phyloP scores from a whole-genome alignment of 2,329 filamentous ascomycete genomes.

The Leptodontidium sp. region DNA sequence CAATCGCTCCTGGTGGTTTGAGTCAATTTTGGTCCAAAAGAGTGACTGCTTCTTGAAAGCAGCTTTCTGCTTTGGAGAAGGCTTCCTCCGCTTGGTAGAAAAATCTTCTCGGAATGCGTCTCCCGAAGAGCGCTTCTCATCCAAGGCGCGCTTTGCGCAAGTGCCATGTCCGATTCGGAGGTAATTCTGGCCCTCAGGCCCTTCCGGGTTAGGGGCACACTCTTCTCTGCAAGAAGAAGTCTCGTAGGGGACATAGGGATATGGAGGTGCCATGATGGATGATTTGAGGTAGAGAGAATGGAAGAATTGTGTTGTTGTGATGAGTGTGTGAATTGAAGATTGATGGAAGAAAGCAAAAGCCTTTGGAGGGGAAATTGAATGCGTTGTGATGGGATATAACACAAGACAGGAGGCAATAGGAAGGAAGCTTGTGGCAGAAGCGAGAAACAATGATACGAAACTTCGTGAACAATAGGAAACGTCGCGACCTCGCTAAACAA shows the following conservation, averaged over 20 bases:
- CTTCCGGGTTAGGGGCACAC: neutral
- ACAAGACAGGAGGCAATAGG: neutral
- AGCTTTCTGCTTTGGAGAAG: constrained; percentile 3
- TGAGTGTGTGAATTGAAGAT: neutral
- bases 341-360: neutral
- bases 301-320: neutral
- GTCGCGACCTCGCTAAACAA: constrained; percentile 1
- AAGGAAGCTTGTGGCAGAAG: neutral
- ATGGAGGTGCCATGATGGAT: constrained; percentile 2
- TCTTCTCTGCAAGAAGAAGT: neutral
- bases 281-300: neutral
- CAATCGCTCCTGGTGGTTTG: constrained; percentile 70
- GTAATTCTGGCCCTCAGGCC: constrained; percentile 13
- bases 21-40: constrained; percentile 14
- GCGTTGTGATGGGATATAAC: neutral
- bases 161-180: neutral
- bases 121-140: neutral
- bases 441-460: neutral
- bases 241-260: neutral
- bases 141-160: constrained; percentile 9
- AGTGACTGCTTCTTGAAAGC: constrained; percentile 6
- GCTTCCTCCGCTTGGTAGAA: constrained; percentile 16
- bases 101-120: neutral
- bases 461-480: constrained; percentile 9
- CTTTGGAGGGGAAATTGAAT: neutral